These are phyloP conservation scores for Vanrija pseudolonga DNA, from an alignment of 1,284 basidiomycete genomes.

Conservation along the genomic window DNA sequence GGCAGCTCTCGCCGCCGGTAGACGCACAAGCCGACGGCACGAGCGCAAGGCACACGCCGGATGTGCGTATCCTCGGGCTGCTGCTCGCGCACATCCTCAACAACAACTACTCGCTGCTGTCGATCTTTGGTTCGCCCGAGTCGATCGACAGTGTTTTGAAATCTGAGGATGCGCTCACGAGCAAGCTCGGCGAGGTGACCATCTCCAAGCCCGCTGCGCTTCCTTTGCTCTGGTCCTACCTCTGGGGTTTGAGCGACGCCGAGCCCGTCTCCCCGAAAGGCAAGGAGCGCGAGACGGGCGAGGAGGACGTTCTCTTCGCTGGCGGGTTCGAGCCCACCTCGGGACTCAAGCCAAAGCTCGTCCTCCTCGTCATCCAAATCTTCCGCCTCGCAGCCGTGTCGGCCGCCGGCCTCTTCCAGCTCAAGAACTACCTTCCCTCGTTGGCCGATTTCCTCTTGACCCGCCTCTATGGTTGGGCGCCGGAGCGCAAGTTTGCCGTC, in stretches of 20 bases:
- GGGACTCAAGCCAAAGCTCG: too few species aligned
- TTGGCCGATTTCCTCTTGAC: conserved; percentile 34
- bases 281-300: conserved; percentile 9
- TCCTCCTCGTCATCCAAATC: too few species aligned
- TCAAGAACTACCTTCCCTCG: conserved; percentile 27
- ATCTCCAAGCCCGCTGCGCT: conserved; percentile 27
- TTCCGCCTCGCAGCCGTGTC: background rate
- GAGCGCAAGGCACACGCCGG: conserved; percentile 3
- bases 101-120: conserved; percentile 40
- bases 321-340: background rate
- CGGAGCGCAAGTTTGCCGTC: conserved; percentile 27
- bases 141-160: background rate
- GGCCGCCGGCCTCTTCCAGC: conserved; percentile 26
- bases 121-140: conserved; percentile 18
- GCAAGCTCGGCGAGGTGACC: conserved; percentile 24
- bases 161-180: conserved; percentile 7
- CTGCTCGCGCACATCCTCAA: conserved; percentile 38
- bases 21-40: background rate
- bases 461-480: conserved; percentile 30
- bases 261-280: conserved; percentile 4
- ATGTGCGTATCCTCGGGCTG: conserved; percentile 29
- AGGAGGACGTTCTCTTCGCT: background rate
- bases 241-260: conserved; percentile 20
- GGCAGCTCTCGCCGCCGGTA: background rate
- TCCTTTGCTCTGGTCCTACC: conserved; percentile 35